Conservation (phyloP, 306 rosid species). For the Acacia confusa region DNA sequence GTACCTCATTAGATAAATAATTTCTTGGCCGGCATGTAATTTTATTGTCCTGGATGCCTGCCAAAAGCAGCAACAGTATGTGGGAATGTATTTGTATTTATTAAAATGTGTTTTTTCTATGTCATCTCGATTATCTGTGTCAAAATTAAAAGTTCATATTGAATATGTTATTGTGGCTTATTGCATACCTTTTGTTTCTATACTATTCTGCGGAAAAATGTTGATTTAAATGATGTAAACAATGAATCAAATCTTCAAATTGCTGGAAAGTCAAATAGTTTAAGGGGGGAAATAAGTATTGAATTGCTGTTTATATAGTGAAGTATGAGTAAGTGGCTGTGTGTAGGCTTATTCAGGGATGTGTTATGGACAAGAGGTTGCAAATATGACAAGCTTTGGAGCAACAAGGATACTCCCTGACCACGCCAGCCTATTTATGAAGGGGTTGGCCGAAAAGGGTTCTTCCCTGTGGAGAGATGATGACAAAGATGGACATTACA, state of each 20-base stretch:
- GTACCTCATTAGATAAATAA: background rate
- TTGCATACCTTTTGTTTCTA: background rate
- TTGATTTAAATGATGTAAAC: slow-evolving; percentile 22
- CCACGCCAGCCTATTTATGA: slow-evolving; percentile 45
- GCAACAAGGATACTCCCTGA: slow-evolving; percentile 44
- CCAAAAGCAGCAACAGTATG: background rate
- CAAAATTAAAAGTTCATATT: background rate
- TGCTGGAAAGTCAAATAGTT: slow-evolving; percentile 19
- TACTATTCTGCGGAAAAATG: slow-evolving; percentile 15
- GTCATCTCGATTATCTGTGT: background rate
- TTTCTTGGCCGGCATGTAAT: background rate
- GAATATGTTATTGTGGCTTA: slow-evolving; percentile 10
- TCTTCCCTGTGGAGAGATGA: slow-evolving; percentile 81
- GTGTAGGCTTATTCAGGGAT: slow-evolving; percentile 59
- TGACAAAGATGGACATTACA: slow-evolving; percentile 86
- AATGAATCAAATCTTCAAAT: background rate
- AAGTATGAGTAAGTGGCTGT: slow-evolving; percentile 51
- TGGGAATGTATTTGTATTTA: background rate
- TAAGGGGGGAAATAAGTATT: slow-evolving; percentile 14
- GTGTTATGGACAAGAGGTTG: slow-evolving; percentile 53
- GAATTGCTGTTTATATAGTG: slow-evolving; percentile 39
- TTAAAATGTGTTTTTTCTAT: background rate
- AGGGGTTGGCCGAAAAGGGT: slow-evolving; percentile 63
- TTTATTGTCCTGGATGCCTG: background rate
- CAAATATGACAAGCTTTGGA: slow-evolving; percentile 53